Evolutionary conservation across 805 yeast species (phyloP).

Genomic region (Monosporozyma aerobia): DNA sequence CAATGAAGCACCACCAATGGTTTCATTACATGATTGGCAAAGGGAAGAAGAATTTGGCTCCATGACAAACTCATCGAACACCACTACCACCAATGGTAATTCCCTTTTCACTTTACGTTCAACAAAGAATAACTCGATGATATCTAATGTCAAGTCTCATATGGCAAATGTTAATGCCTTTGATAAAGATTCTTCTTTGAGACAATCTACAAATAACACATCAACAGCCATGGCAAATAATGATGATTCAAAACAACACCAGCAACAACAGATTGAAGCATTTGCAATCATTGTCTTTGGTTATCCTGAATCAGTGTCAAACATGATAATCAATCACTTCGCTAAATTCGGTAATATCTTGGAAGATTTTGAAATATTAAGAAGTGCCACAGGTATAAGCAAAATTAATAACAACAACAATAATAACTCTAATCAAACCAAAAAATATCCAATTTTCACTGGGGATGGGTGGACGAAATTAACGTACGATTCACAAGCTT

Average conservation of each 20-base stretch:
- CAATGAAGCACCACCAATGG: conserved; percentile 35
- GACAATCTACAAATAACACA: background rate
- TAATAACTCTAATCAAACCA: conserved; percentile 5
- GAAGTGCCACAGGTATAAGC: conserved; percentile 27
- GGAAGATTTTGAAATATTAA: conserved; percentile 55
- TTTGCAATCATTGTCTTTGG: conserved; percentile 81
- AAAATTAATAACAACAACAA: conserved; percentile 6
- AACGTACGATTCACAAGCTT: conserved; percentile 64
- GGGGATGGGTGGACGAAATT: conserved; percentile 90
- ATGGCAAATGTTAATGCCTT: background rate
- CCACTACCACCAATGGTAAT: background rate
- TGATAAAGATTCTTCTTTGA: background rate
- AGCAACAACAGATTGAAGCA: conserved; percentile 27
- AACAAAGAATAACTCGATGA: background rate
- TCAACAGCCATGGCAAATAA: background rate
- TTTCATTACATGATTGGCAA: conserved; percentile 34
- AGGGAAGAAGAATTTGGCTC: conserved; percentile 30
- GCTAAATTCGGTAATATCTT: conserved; percentile 69
- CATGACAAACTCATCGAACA: conserved; percentile 1
- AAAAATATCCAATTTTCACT: conserved; percentile 58
- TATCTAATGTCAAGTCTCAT: background rate
- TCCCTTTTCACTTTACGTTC: background rate
- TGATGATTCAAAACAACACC: background rate
- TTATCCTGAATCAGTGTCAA: conserved; percentile 69
- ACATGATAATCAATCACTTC: conserved; percentile 60